A percentile compares a stretch with the other conserved stretches of the same genome.
Conservation (phyloP, 495 filamentous ascomycete species). For the Talaromyces liani region DNA sequence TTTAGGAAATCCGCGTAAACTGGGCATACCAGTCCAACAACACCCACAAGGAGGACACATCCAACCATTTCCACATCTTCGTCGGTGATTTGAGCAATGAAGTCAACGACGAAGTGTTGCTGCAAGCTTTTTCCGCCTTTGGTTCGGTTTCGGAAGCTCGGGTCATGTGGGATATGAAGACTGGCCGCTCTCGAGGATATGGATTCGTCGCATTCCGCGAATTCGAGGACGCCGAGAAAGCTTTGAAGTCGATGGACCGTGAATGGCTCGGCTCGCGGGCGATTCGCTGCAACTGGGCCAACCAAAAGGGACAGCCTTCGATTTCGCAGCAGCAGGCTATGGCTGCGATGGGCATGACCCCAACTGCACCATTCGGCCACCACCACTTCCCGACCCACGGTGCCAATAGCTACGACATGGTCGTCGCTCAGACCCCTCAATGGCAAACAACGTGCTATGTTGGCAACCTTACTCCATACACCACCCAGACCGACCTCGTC, state of each 20-base stretch:
- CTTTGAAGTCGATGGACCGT: constrained; percentile 94
- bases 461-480: constrained; percentile 96
- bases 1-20: constrained; percentile 96
- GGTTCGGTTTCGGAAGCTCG: constrained; percentile 96
- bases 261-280: constrained; percentile 99
- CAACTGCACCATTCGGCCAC: constrained; percentile 91
- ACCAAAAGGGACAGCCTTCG: constrained; percentile 98
- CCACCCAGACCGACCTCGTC: constrained; percentile 88
- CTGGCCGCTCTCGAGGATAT: constrained; percentile 92
- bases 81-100: constrained; percentile 98
- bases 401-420: constrained; percentile 96
- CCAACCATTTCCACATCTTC: constrained; percentile 98
- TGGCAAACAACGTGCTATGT: constrained; percentile 99
- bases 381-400: constrained; percentile 98
- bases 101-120: constrained; percentile 93
- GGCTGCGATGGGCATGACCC: constrained; percentile 97
- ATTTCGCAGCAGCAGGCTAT: constrained; percentile 96
- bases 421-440: constrained; percentile 89
- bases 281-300: constrained; percentile 99
- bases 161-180: constrained; percentile 99
- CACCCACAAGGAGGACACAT: constrained; percentile 93
- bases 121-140: constrained; percentile 95
- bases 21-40: constrained; percentile 99
- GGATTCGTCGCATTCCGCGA: constrained; percentile 98
- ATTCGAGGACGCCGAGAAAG: constrained; percentile 89